Conservation (phyloP, 202 grass and related monocot species). For the Schoenoplectus triqueter region DNA sequence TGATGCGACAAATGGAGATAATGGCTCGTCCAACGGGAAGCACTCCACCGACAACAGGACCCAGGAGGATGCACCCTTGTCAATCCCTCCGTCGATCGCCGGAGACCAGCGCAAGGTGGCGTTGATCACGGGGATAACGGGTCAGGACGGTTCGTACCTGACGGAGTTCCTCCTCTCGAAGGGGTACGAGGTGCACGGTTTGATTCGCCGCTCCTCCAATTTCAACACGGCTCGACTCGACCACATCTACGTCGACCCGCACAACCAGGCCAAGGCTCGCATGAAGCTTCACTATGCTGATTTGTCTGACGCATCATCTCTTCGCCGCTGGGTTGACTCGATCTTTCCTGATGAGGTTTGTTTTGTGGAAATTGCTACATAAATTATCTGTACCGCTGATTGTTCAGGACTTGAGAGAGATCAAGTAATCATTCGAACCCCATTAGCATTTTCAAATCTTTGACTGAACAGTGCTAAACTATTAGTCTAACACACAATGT, state of each 20-base stretch:
- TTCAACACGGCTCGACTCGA: slow-evolving; percentile 92
- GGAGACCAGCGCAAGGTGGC: slow-evolving; percentile 74
- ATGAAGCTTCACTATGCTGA: slow-evolving; percentile 97
- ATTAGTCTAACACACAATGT: too few relatives aligned
- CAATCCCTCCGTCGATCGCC: slow-evolving; percentile 48
- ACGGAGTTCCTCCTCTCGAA: slow-evolving; percentile 82
- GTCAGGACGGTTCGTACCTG: slow-evolving; percentile 95
- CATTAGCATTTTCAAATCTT: not conserved
- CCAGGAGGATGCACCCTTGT: not conserved
- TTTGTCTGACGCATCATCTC: slow-evolving; percentile 89
- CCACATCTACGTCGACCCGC: slow-evolving; percentile 95
- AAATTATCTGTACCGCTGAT: not conserved
- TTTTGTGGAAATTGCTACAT: not conserved
- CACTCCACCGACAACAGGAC: slow-evolving; percentile 33
- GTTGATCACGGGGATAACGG: slow-evolving; percentile 86
- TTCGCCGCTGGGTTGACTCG: slow-evolving; percentile 81
- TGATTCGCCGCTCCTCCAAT: slow-evolving; percentile 97
- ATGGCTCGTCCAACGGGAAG: slow-evolving; percentile 34
- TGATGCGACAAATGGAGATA: not conserved
- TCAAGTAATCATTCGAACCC: not conserved
- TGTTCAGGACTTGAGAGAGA: not conserved
- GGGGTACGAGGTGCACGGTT: slow-evolving; percentile 95
- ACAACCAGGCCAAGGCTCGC: slow-evolving; percentile 54
- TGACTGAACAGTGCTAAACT: not conserved
- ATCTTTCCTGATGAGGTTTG: slow-evolving; percentile 80